Conservation (phyloP, 2,329 filamentous ascomycete genomes). For the Parastagonospora nodorum region DNA sequence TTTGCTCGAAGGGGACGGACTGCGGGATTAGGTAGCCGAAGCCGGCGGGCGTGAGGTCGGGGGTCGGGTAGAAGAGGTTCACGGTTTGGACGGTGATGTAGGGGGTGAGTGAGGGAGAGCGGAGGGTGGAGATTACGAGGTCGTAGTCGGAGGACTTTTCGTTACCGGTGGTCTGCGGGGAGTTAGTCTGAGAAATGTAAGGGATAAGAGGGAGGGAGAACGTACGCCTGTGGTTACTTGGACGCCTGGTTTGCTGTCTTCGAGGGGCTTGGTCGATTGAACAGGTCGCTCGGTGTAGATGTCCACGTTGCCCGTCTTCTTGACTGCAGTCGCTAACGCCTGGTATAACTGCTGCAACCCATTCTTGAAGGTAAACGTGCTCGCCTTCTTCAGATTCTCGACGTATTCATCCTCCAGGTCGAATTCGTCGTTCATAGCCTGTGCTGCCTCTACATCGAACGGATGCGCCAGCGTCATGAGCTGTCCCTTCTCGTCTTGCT, state of each 20-base stretch:
- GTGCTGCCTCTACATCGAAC: constrained; percentile 20
- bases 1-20: constrained; percentile 70
- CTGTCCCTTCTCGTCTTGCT: constrained; percentile 12
- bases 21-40: constrained; percentile 93
- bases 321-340: constrained; percentile 43
- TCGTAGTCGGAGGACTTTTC: constrained; percentile 30
- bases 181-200: background rate
- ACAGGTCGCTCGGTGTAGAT: constrained; percentile 45
- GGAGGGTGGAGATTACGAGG: constrained; percentile 38
- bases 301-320: constrained; percentile 45
- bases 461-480: constrained; percentile 22
- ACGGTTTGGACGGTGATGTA: constrained; percentile 88
- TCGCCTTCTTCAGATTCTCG: constrained; percentile 37
- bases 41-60: constrained; percentile 69
- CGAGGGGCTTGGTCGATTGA: constrained; percentile 17
- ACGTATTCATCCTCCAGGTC: constrained; percentile 41
- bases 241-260: constrained; percentile 19
- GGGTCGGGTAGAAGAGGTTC: constrained; percentile 79
- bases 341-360: constrained; percentile 49
- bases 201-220: background rate
- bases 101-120: constrained; percentile 57
- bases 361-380: constrained; percentile 52
- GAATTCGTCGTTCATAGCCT: constrained; percentile 43
- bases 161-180: constrained; percentile 13
- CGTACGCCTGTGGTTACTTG: constrained; percentile 33